phyloP scores from a whole-genome alignment of 805 yeast species.

The Lipomyces lipofer region DNA sequence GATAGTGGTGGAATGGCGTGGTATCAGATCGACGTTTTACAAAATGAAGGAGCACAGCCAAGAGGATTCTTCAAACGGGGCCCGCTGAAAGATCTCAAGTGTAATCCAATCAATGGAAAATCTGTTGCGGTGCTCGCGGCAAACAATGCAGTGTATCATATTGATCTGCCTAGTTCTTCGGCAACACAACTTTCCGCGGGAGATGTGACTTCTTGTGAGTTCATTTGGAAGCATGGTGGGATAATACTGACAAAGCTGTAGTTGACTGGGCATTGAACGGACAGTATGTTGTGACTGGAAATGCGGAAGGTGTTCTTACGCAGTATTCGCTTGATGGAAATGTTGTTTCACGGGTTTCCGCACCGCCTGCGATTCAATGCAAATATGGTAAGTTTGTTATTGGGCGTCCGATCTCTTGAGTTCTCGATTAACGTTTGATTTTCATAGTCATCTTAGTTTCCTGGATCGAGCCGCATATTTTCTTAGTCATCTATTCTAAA shows the following conservation, averaged over 20 bases:
- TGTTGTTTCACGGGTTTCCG: conserved; percentile 3
- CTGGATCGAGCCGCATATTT: conserved; percentile 32
- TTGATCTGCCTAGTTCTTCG: neutral
- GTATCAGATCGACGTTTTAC: conserved; percentile 7
- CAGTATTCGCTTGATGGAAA: conserved; percentile 27
- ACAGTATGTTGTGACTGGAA: conserved; percentile 32
- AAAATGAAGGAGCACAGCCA: neutral
- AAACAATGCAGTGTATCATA: conserved; percentile 5
- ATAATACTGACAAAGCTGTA: neutral
- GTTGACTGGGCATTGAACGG: conserved; percentile 38
- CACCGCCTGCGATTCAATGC: conserved; percentile 22
- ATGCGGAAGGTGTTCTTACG: conserved; percentile 27
- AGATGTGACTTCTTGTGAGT: conserved; percentile 7
- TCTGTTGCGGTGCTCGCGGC: conserved; percentile 23
- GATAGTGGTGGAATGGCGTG: conserved; percentile 20
- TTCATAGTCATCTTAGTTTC: conserved; percentile 18
- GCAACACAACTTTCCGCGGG: neutral
- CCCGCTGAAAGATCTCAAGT: neutral
- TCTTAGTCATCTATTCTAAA: conserved; percentile 32
- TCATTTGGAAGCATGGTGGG: neutral
- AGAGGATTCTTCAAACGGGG: neutral
- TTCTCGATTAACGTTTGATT: neutral
- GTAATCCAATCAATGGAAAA: conserved; percentile 23
- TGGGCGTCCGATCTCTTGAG: neutral
- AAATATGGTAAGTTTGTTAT: conserved; percentile 10